These are phyloP conservation scores for Chlorella sp. DNA, from an alignment of 139 green algal species.

Conservation along the genomic window DNA sequence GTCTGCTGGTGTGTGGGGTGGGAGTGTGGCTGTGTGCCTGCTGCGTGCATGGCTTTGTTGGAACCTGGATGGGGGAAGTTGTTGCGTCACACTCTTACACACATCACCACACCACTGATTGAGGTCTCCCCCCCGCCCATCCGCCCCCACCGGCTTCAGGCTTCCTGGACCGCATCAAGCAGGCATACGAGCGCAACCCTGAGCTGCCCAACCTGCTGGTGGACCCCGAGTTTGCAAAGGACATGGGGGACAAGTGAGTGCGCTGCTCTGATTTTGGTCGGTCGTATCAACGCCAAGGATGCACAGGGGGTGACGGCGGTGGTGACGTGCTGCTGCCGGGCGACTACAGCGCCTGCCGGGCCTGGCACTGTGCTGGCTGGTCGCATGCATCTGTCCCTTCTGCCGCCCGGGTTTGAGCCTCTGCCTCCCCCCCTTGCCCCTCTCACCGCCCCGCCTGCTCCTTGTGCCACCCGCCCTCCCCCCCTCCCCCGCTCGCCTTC, in stretches of 20 bases:
- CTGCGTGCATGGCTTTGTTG: no score
- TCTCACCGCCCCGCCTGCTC: neutral
- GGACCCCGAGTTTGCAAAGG: slow-evolving; percentile 88
- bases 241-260: slow-evolving; percentile 65
- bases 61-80: no score
- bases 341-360: neutral
- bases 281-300: neutral
- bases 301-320: no score
- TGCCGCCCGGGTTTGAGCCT: no score
- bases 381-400: no score
- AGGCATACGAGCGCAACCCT: slow-evolving; percentile 75
- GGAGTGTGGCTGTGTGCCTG: no score
- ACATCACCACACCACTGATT: neutral
- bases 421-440: neutral
- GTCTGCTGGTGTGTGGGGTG: no score
- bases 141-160: slow-evolving; percentile 62
- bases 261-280: neutral
- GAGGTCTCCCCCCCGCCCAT: neutral
- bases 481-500: neutral
- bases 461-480: neutral
- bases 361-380: no score
- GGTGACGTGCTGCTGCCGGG: neutral
- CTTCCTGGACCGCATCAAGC: slow-evolving; percentile 97
- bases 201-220: slow-evolving; percentile 89
- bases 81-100: no score